phyloP scores from a whole-genome alignment of 371 early-diverging fungal genomes.

The Rhizomucor miehei region DNA sequence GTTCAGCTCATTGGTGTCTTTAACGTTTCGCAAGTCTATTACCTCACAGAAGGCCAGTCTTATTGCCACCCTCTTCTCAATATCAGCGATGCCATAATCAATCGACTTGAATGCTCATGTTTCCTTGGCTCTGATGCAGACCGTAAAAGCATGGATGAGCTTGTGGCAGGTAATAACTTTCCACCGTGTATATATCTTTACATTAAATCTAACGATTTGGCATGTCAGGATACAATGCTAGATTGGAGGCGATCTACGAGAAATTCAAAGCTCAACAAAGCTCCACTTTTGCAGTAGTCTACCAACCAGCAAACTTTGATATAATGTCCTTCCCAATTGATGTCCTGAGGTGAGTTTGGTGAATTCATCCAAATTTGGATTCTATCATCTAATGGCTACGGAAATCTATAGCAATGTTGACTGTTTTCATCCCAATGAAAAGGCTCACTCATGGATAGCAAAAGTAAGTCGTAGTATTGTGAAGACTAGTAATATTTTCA shows the following conservation, averaged over 20 bases:
- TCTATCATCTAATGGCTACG: too few species aligned
- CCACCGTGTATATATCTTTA: too few species aligned
- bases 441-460: constrained; percentile 17
- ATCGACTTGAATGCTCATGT: constrained; percentile 10
- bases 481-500: too few species aligned
- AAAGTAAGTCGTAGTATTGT: constrained; percentile 7
- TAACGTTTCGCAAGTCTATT: constrained; percentile 11
- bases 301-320: constrained; percentile 10
- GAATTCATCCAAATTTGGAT: too few species aligned
- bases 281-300: constrained; percentile 8
- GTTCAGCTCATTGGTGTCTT: constrained; percentile 9
- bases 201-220: too few species aligned
- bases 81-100: not conserved
- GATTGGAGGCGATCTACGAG: constrained; percentile 7
- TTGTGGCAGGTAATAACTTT: not conserved
- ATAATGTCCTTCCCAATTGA: constrained; percentile 9
- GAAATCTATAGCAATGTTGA: constrained; percentile 13
- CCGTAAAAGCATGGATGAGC: constrained; percentile 3
- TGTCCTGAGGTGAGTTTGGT: constrained; percentile 8
- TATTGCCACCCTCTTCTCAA: constrained; percentile 8
- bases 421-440: constrained; percentile 15
- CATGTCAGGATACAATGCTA: constrained; percentile 12
- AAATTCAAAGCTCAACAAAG: constrained; percentile 11
- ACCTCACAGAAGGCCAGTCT: constrained; percentile 4
- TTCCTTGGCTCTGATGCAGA: not conserved